A percentile compares a stretch with the other conserved stretches of the same genome.
Evolutionary conservation across 306 rosid species (phyloP).

Genomic region (Datisca glomerata): DNA sequence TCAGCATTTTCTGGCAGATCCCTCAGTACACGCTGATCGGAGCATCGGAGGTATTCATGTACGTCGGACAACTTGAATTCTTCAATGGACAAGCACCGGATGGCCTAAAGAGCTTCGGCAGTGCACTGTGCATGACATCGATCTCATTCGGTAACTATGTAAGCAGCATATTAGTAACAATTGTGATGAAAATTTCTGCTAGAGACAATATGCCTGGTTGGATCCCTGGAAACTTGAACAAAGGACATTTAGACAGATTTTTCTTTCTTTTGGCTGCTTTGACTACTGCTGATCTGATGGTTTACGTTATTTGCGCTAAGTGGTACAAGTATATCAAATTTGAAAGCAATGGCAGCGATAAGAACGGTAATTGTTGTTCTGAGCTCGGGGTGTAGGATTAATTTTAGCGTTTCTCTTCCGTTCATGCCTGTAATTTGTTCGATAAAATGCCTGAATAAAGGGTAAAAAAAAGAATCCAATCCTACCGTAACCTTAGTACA

Average conservation of each 20-base stretch:
- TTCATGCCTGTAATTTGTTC: no score
- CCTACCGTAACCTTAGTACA: no score
- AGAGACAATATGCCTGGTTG: constrained; percentile 51
- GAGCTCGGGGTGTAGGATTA: no score
- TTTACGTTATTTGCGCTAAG: constrained; percentile 44
- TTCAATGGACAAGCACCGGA: constrained; percentile 75
- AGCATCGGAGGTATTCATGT: constrained; percentile 82
- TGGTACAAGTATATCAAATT: constrained; percentile 66
- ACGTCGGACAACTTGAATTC: constrained; percentile 69
- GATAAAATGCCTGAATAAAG: no score
- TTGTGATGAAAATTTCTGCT: constrained; percentile 56
- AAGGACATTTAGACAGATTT: constrained; percentile 59
- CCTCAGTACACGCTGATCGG: constrained; percentile 66
- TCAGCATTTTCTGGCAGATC: constrained; percentile 63
- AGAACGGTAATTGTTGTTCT: no score
- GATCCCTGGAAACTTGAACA: constrained; percentile 68
- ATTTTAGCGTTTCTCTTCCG: no score
- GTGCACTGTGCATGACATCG: constrained; percentile 78
- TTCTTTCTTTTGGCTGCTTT: constrained; percentile 62
- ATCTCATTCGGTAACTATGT: constrained; percentile 71
- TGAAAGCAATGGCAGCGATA: no score
- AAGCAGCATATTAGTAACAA: constrained; percentile 54
- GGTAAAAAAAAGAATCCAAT: no score
- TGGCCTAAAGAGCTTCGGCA: constrained; percentile 72
- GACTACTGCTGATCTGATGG: constrained; percentile 34